Evolutionary conservation across 192 early-diverging fungal genomes (phyloP), one percentile per base, ranked within the genome.

Genomic region (Backusella macrospora): DNA sequence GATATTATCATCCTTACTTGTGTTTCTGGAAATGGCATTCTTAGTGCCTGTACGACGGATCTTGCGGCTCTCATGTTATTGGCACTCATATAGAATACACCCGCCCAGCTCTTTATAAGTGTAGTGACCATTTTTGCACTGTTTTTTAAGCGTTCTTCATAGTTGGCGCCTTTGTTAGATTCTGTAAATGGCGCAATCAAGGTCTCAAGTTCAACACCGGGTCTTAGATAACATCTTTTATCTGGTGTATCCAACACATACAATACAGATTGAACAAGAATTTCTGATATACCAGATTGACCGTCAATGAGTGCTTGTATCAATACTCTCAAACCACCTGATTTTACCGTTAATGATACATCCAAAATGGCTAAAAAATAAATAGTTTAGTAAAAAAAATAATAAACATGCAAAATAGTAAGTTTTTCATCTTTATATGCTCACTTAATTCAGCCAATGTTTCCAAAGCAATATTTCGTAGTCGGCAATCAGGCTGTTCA

Each of bases 101-200:
- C 93, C 9, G 92, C 91, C 93, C 93, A 95, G 0, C 90, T 89
- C 65, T 92, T 88, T 26, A 95, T 55, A 47, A 95, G 80, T 21
- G 88, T 81, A 13, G 85, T 83, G 0, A 95, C 79, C 38, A 91
- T 88, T 29, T 82, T 85, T 1, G 86, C 83, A 73, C 88, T 89
- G 10, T 89, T 83, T 46, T 86, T 84, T 21, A 96, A 81, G n/a
- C 88, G 79, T 39, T 94, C 93, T 34, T 86, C 84, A 59, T 83
- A 87, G 26, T 85, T 84, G 13, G 84, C 80, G 10, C 89, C 90
- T 49, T 85, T 80, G 26, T 81, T 91, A 14, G 92, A 84, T 73
- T 96, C 94, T 0, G 92, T 94, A 75, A 96, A 93, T 12, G 88
- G 83, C 5, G 92, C 87, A 71, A 96, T 89, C 15, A 96, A 83